Percentiles rank a stretch among this genome's conserved stretches.
Evolutionary conservation across 352 stramenopile genomes (phyloP).

Genomic region (Phytopythium ostracodes): DNA sequence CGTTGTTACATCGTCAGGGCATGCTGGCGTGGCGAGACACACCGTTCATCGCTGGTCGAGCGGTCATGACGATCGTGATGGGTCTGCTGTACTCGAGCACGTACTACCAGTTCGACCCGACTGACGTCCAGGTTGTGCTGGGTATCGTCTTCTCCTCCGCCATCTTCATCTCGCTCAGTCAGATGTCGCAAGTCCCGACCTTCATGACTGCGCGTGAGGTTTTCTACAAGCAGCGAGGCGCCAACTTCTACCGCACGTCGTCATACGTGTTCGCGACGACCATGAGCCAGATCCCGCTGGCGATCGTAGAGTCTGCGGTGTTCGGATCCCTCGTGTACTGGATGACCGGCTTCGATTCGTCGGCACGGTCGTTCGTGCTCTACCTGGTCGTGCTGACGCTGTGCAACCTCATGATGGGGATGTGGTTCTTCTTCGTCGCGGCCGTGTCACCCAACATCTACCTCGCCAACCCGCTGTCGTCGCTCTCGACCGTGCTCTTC

Average conservation of each 20-base stretch:
- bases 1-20: too few species aligned
- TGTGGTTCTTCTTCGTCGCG: constrained; percentile 40
- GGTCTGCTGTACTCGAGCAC: constrained; percentile 1
- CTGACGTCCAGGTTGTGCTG: neutral
- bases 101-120: constrained; percentile 7
- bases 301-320: constrained; percentile 53
- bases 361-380: constrained; percentile 25
- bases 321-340: constrained; percentile 83
- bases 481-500: too few species aligned
- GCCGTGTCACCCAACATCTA: constrained; percentile 25
- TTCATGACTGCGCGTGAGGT: constrained; percentile 44
- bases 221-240: constrained; percentile 79
- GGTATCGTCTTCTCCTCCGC: constrained; percentile 61
- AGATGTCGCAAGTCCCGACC: constrained; percentile 53
- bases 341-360: constrained; percentile 56
- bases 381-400: constrained; percentile 44
- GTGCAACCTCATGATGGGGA: constrained; percentile 38
- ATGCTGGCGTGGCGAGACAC: too few species aligned
- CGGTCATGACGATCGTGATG: constrained; percentile 3
- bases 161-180: constrained; percentile 64
- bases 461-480: too few species aligned
- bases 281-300: constrained; percentile 30
- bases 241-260: constrained; percentile 73
- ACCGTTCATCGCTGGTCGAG: neutral
- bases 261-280: constrained; percentile 59